Evolutionary conservation across 768 basidiomycete genomes (phyloP).

Genomic region (Leccinum variicolor): DNA sequence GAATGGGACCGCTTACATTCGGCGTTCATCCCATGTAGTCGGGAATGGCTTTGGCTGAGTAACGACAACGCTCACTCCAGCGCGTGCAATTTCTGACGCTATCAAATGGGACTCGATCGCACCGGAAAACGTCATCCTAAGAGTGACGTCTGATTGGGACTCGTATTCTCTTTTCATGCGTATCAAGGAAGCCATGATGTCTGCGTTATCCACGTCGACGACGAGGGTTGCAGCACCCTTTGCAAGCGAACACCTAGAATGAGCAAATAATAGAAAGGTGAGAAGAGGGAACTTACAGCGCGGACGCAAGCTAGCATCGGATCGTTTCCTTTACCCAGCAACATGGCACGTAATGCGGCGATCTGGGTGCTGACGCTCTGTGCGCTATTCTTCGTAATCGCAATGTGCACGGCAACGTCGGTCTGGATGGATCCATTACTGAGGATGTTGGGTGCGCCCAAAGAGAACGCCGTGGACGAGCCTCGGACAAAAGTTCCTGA

Average conservation of each 20-base stretch:
- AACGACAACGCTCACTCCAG: constrained; percentile 70
- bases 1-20: constrained; percentile 45
- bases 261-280: not conserved
- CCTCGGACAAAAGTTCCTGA: constrained; percentile 54
- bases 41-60: constrained; percentile 63
- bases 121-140: constrained; percentile 62
- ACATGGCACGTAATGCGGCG: constrained; percentile 56
- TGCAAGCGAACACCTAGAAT: not conserved
- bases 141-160: constrained; percentile 48
- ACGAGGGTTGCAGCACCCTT: constrained; percentile 67
- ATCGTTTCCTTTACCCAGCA: constrained; percentile 52
- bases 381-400: constrained; percentile 38
- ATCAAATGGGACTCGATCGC: constrained; percentile 64
- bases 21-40: constrained; percentile 55
- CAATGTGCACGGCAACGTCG: constrained; percentile 60
- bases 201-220: constrained; percentile 63
- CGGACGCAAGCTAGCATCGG: constrained; percentile 15
- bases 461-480: constrained; percentile 58
- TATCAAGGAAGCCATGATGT: constrained; percentile 69
- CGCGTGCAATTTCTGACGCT: constrained; percentile 63
- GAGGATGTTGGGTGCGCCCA: constrained; percentile 37
- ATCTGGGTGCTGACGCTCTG: constrained; percentile 67
- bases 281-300: constrained; percentile 2
- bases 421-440: constrained; percentile 36
- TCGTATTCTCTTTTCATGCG: constrained; percentile 68